phyloP scores from a whole-genome alignment of 1,139 yeast genomes.

The Meyerozyma smithsonii region DNA sequence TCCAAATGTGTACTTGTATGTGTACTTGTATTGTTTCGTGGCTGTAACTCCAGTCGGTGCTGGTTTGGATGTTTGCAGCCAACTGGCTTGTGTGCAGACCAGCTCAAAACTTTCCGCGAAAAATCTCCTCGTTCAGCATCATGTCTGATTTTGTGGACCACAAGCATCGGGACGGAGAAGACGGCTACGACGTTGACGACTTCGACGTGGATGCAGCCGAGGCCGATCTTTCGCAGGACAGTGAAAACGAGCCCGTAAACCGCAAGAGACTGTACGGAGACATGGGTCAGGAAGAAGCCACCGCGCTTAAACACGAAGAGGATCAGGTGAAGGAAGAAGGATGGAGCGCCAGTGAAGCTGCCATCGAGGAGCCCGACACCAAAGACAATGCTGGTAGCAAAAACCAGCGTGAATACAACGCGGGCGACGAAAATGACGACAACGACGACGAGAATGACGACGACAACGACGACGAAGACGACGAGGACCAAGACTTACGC shows the following conservation, averaged over 20 bases:
- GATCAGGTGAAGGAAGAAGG: conserved; percentile 9
- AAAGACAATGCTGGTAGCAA: conserved; percentile 8
- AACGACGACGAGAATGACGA: conserved; percentile 46
- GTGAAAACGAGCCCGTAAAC: neutral
- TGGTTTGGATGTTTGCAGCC: conserved; percentile 1
- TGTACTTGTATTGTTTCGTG: too few relatives aligned
- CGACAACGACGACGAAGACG: conserved; percentile 55
- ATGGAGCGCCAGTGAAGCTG: too few relatives aligned
- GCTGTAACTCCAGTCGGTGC: too few relatives aligned
- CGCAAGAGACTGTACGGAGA: neutral
- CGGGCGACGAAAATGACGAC: conserved; percentile 11
- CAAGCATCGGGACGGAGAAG: conserved; percentile 1
- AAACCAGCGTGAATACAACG: conserved; percentile 7
- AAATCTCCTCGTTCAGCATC: neutral
- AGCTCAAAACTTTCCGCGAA: neutral
- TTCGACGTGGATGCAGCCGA: conserved; percentile 1
- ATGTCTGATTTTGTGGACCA: conserved; percentile 1
- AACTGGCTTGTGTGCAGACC: neutral
- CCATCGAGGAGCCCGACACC: neutral
- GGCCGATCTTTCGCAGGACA: neutral
- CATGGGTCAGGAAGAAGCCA: conserved; percentile 5
- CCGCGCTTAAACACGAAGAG: conserved; percentile 9
- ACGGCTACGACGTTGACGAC: conserved; percentile 3
- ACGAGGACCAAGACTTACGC: conserved; percentile 40
- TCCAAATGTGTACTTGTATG: too few relatives aligned